Conservation (phyloP, 23 red algal species). For the Gracilaria gracilis region DNA sequence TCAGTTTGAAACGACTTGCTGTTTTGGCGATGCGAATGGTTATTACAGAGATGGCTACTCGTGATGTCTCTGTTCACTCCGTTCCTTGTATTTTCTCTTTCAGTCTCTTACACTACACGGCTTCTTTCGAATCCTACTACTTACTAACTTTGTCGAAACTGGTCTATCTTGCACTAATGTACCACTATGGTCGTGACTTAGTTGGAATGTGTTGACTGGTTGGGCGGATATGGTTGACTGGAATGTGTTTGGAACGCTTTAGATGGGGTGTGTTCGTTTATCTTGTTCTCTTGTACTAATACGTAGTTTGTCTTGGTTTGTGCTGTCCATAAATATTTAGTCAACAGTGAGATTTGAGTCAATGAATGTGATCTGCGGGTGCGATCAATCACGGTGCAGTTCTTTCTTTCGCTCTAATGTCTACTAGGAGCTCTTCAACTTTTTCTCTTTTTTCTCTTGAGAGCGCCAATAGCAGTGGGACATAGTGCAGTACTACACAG, state of each 20-base stretch:
- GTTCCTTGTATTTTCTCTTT: background rate
- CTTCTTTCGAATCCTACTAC: background rate
- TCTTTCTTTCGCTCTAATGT: no score
- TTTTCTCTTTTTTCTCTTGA: no score
- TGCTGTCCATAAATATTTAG: background rate
- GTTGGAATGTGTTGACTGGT: background rate
- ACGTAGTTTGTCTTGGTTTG: background rate
- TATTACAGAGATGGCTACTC: background rate
- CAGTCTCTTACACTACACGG: background rate
- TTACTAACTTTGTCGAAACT: slow-evolving; percentile 6
- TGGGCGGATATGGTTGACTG: background rate
- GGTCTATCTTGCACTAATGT: background rate
- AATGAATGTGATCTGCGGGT: no score
- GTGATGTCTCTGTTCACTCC: background rate
- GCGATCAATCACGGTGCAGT: no score
- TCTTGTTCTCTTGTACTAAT: background rate
- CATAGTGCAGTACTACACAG: no score
- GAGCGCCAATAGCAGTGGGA: no score
- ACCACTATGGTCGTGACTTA: background rate
- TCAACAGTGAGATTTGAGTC: background rate
- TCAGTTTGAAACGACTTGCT: background rate
- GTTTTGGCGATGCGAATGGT: background rate
- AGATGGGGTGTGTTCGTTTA: background rate
- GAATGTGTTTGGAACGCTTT: background rate
- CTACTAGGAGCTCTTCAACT: no score